phyloP scores from a whole-genome alignment of 2,329 filamentous ascomycete genomes.

The Scedosporium aurantiacum region DNA sequence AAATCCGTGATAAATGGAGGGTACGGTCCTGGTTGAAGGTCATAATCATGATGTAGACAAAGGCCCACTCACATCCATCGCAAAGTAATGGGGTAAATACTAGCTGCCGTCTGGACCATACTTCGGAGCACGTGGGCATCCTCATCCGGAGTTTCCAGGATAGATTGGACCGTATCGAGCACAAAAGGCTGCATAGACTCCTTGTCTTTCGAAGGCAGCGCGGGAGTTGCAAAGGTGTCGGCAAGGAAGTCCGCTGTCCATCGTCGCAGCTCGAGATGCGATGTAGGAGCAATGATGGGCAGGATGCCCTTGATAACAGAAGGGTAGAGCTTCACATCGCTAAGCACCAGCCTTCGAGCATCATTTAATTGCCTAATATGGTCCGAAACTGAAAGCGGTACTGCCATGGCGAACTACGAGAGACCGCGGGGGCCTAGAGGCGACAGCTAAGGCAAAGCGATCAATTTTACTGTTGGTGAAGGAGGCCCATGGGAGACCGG shows the following conservation, averaged over 20 bases:
- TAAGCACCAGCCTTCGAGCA: constrained; percentile 79
- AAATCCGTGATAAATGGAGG: neutral
- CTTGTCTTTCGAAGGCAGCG: constrained; percentile 66
- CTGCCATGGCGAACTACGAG: constrained; percentile 35
- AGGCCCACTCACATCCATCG: constrained; percentile 74
- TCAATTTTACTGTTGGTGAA: neutral
- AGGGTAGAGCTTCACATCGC: constrained; percentile 78
- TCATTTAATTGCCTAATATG: constrained; percentile 82
- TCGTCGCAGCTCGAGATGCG: constrained; percentile 72
- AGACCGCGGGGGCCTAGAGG: neutral
- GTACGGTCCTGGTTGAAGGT: neutral
- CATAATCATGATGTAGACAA: constrained; percentile 2
- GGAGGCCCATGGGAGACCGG: neutral
- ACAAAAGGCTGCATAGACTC: constrained; percentile 67
- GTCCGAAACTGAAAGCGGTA: constrained; percentile 51
- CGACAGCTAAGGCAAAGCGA: neutral
- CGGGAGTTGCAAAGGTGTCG: constrained; percentile 91
- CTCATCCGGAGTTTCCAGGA: constrained; percentile 61
- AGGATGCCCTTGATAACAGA: constrained; percentile 86
- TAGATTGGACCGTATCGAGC: constrained; percentile 61
- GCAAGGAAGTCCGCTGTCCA: constrained; percentile 96
- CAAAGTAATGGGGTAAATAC: constrained; percentile 85
- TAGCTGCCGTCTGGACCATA: constrained; percentile 78
- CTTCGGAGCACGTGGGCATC: constrained; percentile 75
- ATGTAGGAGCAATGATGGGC: constrained; percentile 71